These are phyloP conservation scores for Phaeosphaeriaceae sp. DNA, from an alignment of 2,329 filamentous ascomycete species.

Conservation along the genomic window DNA sequence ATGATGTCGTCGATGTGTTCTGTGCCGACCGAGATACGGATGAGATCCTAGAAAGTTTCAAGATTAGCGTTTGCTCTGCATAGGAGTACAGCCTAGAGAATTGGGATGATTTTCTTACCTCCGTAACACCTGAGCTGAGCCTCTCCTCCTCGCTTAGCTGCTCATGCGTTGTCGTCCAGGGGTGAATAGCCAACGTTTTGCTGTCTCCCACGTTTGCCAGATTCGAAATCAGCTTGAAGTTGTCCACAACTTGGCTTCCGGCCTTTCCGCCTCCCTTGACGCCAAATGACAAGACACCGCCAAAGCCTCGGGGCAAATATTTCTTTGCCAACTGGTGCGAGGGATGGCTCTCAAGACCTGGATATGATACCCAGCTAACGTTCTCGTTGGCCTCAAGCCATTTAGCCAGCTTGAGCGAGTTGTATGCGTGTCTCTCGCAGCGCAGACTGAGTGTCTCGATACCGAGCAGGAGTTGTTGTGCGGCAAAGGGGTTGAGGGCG, in stretches of 20 bases:
- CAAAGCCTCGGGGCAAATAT: conserved; percentile 84
- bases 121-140: conserved; percentile 79
- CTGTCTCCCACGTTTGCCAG: conserved; percentile 95
- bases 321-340: conserved; percentile 83
- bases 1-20: conserved; percentile 99
- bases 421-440: conserved; percentile 84
- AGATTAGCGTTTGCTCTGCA: conserved; percentile 11
- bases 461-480: conserved; percentile 89
- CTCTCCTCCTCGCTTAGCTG: conserved; percentile 87
- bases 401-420: conserved; percentile 78
- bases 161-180: conserved; percentile 94
- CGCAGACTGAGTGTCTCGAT: conserved; percentile 89
- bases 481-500: conserved; percentile 85
- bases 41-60: conserved; percentile 69
- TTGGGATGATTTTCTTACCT: conserved; percentile 59
- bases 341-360: conserved; percentile 81
- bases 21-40: conserved; percentile 92
- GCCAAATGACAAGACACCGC: conserved; percentile 91
- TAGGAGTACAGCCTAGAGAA: neutral
- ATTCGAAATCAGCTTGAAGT: conserved; percentile 94
- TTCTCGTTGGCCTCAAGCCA: conserved; percentile 85
- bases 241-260: conserved; percentile 87
- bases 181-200: conserved; percentile 94
- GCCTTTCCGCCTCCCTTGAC: conserved; percentile 87
- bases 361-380: conserved; percentile 94